Conservation (phyloP, 257 asterid genomes). For the Plantago elongata region DNA sequence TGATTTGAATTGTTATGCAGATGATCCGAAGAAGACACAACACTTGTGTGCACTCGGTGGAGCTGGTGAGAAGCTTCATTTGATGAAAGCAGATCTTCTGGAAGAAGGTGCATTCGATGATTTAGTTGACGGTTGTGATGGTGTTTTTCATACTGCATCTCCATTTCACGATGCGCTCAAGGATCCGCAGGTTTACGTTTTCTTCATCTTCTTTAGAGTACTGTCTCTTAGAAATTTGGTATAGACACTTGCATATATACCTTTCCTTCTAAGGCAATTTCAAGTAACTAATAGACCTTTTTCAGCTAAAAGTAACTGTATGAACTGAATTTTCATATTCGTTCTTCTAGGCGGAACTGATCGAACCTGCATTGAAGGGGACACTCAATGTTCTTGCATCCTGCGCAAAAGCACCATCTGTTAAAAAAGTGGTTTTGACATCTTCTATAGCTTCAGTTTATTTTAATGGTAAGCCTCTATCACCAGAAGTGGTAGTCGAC, state of each 20-base stretch:
- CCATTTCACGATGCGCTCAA: slow-evolving; percentile 37
- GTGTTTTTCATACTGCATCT: slow-evolving; percentile 70
- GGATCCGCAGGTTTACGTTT: slow-evolving; percentile 45
- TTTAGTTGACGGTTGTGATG: slow-evolving; percentile 50
- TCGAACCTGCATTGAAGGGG: slow-evolving; percentile 76
- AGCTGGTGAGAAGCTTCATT: slow-evolving; percentile 57
- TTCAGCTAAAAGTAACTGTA: background rate
- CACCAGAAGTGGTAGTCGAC: slow-evolving; percentile 60
- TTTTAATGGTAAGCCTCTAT: slow-evolving; percentile 41
- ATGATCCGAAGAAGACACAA: slow-evolving; percentile 38
- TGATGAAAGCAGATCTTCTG: slow-evolving; percentile 49
- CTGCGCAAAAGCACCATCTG: slow-evolving; percentile 53
- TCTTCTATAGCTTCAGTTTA: slow-evolving; percentile 59
- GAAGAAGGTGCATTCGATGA: slow-evolving; percentile 64
- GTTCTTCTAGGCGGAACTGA: slow-evolving; percentile 44
- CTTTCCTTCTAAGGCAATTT: too few relatives aligned
- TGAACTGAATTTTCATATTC: background rate
- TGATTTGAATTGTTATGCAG: slow-evolving; percentile 19
- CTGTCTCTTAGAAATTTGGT: background rate
- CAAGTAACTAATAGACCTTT: too few relatives aligned
- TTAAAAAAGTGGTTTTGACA: slow-evolving; percentile 60
- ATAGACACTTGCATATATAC: too few relatives aligned
- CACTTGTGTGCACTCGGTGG: slow-evolving; percentile 61
- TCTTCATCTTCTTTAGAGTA: background rate
- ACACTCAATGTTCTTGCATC: slow-evolving; percentile 70